Base-by-base conservation (phyloP, 2,329 filamentous ascomycete species). In the Aspergillus uvarum region DNA sequence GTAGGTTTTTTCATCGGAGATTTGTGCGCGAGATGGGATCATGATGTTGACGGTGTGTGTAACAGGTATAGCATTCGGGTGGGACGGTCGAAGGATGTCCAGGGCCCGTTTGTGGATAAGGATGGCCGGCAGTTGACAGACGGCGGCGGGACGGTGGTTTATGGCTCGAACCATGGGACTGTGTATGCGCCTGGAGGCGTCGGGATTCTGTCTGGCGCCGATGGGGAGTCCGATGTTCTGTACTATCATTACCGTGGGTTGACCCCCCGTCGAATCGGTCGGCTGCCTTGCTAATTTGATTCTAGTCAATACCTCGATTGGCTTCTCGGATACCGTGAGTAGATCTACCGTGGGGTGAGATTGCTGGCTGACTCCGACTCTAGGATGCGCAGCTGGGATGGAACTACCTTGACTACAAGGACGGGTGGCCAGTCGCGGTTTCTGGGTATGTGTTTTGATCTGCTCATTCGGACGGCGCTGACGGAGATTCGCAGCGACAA, bases 101-200 rank as follows among this genome's bases (percentile, higher is more conserved):
- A 63, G 1, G 76, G 76, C 0, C 75, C 76, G 1, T 78, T 75
- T 54, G 44, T 71, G 7, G 75, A 78, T 61, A 69, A 68, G 21
- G 51, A 69, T 6, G 70, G 69, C 2, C 59, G 49, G 5, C 32
- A 59, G 1, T 61, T 77, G 42, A 51, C 68, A 2, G 63, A 75
- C 1, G 74, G 72, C 0, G 75, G 76, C 21, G 76, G 76, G 0
- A 69, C 69, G 14, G 58, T 70, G 4, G 67, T 77, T 12, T 78
- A 77, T 56, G 74, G 62, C 3, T 76, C 76, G 1, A 78, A 77
- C 52, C 71, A 76, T 58, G 72, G 71, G 11, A 53, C 67, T 5
- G 73, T 76, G 1, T 77, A 77, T 67, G 76, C 76, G 2, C 76
- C 75, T 21, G 76, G 76, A 21, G 76, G 76, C 2, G 16, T 72